Conservation (phyloP, 129 eudicot species). For the Chrysanthemum lavandulifolium region DNA sequence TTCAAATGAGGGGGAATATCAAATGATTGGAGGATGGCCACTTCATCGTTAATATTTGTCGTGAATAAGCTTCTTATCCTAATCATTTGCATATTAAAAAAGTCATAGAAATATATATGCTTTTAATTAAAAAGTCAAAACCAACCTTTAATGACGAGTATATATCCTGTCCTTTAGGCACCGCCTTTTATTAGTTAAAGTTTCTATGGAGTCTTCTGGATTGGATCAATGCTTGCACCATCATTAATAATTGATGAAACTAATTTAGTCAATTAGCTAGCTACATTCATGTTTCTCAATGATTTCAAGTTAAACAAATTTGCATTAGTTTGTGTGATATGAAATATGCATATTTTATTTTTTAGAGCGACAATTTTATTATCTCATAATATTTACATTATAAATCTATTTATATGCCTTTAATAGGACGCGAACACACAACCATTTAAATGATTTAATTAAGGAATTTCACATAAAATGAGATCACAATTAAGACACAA, state of each 20-base stretch:
- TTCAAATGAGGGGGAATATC: background rate
- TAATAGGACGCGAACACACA: too few species aligned
- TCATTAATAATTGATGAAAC: background rate
- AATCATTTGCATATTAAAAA: constrained; percentile 11
- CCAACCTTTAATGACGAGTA: constrained; percentile 19
- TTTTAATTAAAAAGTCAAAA: constrained; percentile 10
- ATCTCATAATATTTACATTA: too few species aligned
- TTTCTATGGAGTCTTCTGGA: constrained; percentile 22
- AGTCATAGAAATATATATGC: constrained; percentile 3
- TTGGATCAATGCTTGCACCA: constrained; percentile 11
- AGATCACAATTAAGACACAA: too few species aligned
- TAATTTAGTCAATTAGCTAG: too few species aligned
- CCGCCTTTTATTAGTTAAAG: constrained; percentile 33
- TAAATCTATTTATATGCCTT: too few species aligned
- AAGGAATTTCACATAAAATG: too few species aligned
- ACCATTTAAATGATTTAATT: too few species aligned
- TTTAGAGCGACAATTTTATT: too few species aligned
- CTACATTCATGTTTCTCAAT: too few species aligned
- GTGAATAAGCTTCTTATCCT: constrained; percentile 31
- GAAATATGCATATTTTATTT: too few species aligned
- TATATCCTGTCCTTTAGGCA: constrained; percentile 21
- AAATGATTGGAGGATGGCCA: constrained; percentile 28
- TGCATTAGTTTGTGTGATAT: too few species aligned
- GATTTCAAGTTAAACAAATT: too few species aligned
- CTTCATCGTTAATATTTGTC: constrained; percentile 24